Evolutionary conservation across 179 eudicot genomes (phyloP), one percentile per base, ranked within the genome.

Genomic region (Gypsophila paniculata): DNA sequence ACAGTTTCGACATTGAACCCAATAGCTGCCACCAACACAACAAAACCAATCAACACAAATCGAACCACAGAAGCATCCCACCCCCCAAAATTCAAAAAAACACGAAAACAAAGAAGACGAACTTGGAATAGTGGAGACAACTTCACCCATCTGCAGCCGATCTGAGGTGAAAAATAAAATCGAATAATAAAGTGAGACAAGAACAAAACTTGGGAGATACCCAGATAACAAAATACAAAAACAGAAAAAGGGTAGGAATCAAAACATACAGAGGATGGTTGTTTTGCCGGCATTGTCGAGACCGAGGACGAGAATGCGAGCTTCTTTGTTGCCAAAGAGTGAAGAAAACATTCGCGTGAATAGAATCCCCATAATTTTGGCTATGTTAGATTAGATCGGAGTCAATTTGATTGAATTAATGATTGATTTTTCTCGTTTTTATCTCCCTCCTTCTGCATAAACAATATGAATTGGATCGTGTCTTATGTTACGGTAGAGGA

Each of bases 81-180:
- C n/a, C n/a, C n/a, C n/a, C n/a, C n/a, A n/a, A n/a, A n/a, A n/a
- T n/a, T n/a, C n/a, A n/a, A n/a, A n/a, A n/a, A n/a, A 75, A 66
- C 72, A n/a, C 49, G 74, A 23, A 70, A 34, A 59, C 65, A 34
- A 62, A 74, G 78, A 86, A 67, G 69, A 86, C 91, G 73, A 70
- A 95, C 99, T 95, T 81, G 99, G 99, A 66, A 95, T 95, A 36
- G 99, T 95, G 73, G 98, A 92, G 25, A 95, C 99, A 44, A 95
- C 98, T 87, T 95, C 99, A 68, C 99, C 99, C 99, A 95, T 92
- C 89, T 95, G 99, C 71, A 95, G 90, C 83, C 98, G 96, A 92
- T 95, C 99, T 95, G 93, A 59, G n/a, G n/a, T n/a, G n/a, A n/a
- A n/a, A n/a, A n/a, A n/a, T n/a, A n/a, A n/a, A n/a, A n/a, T n/a